Conservation (phyloP, 148 eudicot species). For the Rhododendron ferrugineum region DNA sequence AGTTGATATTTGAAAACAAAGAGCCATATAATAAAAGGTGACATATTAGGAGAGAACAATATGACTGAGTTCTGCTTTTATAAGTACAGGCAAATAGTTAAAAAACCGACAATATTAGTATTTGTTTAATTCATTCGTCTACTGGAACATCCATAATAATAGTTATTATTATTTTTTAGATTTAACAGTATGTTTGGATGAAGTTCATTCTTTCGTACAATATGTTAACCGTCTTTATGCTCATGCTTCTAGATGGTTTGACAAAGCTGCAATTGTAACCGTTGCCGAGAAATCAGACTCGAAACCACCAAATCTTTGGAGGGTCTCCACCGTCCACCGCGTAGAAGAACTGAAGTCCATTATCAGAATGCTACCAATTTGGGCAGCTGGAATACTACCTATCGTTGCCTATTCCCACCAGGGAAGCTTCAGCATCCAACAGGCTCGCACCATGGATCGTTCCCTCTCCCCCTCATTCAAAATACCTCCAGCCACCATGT, state of each 20-base stretch:
- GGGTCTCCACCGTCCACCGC: conserved; percentile 50
- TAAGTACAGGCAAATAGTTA: not conserved
- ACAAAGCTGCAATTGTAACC: conserved; percentile 45
- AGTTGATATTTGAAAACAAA: no score
- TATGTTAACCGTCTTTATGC: not conserved
- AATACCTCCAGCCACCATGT: conserved; percentile 51
- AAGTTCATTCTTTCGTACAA: not conserved
- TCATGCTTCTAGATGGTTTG: conserved; percentile 39
- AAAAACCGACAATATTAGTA: not conserved
- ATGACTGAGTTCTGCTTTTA: not conserved
- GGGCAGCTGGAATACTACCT: conserved; percentile 40
- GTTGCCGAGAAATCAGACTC: conserved; percentile 20
- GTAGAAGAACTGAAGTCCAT: conserved; percentile 55
- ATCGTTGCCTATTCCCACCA: conserved; percentile 41
- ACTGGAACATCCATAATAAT: not conserved
- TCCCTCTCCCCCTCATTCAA: conserved; percentile 39
- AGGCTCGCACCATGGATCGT: conserved; percentile 55
- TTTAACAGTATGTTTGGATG: not conserved
- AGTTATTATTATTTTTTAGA: not conserved
- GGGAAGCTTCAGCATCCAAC: conserved; percentile 40
- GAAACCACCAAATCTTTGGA: conserved; percentile 46
- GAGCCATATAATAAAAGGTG: not conserved
- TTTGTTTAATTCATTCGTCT: not conserved
- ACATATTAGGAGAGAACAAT: not conserved
- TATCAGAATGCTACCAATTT: conserved; percentile 45